Evolutionary conservation across 1,284 basidiomycete species (phyloP).

Genomic region (Serendipita sp.): DNA sequence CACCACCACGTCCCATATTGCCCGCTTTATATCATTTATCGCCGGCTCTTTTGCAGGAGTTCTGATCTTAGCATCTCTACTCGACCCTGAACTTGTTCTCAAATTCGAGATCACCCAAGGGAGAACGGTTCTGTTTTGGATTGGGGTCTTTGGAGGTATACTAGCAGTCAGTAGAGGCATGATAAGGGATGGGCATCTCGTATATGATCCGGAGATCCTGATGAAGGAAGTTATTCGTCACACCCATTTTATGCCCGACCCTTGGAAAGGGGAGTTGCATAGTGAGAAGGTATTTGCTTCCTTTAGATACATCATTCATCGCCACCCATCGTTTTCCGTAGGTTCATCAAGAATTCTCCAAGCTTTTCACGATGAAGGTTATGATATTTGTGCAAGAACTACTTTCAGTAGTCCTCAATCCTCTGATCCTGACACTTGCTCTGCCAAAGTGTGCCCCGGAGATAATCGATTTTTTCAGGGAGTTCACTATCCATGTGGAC

Average conservation of each 20-base stretch:
- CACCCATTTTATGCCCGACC: conserved; percentile 89
- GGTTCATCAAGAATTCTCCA: conserved; percentile 82
- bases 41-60: conserved; percentile 95
- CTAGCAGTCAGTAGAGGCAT: conserved; percentile 85
- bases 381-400: conserved; percentile 79
- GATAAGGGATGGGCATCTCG: conserved; percentile 86
- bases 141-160: conserved; percentile 76
- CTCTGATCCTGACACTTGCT: conserved; percentile 86
- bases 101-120: conserved; percentile 92
- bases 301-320: not conserved
- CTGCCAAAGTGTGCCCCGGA: conserved; percentile 77
- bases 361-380: conserved; percentile 80
- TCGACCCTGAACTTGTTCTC: conserved; percentile 84
- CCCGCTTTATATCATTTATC: conserved; percentile 81
- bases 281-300: conserved; percentile 53
- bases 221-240: conserved; percentile 84
- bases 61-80: conserved; percentile 74
- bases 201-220: conserved; percentile 85
- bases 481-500: conserved; percentile 93
- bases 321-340: conserved; percentile 19
- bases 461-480: conserved; percentile 90
- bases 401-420: conserved; percentile 81
- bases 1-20: conserved; percentile 8
- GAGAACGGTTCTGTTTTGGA: conserved; percentile 85
- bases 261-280: conserved; percentile 83